A percentile compares a stretch with the other conserved stretches of the same genome.
These are phyloP conservation scores for Tylopilus sp. DNA, from an alignment of 1,284 basidiomycete species.

Conservation along the genomic window DNA sequence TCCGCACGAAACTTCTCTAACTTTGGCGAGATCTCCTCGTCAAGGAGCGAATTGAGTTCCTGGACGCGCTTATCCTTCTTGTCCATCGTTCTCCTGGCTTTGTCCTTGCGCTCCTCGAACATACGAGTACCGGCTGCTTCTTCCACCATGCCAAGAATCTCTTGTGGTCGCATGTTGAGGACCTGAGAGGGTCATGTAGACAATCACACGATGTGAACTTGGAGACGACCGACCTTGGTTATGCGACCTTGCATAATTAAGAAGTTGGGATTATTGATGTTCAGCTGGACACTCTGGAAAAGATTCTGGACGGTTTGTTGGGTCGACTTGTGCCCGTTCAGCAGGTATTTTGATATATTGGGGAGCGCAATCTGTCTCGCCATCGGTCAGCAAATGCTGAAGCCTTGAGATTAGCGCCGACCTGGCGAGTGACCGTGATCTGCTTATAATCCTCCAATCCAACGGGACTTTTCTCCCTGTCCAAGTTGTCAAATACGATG, in stretches of 20 bases:
- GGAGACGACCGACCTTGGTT: conserved; percentile 61
- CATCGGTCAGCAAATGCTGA: conserved; percentile 5
- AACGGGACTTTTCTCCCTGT: conserved; percentile 80
- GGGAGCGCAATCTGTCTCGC: conserved; percentile 79
- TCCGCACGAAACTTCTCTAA: conserved; percentile 88
- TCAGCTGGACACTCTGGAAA: conserved; percentile 97
- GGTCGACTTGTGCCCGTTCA: conserved; percentile 94
- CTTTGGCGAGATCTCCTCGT: conserved; percentile 94
- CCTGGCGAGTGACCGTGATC: conserved; percentile 96
- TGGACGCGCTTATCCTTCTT: conserved; percentile 98
- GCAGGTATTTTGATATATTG: conserved; percentile 92
- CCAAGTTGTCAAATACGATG: conserved; percentile 99
- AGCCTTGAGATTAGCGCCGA: conserved; percentile 35
- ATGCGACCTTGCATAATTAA: conserved; percentile 99
- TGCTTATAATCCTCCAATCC: conserved; percentile 83
- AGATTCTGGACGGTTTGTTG: conserved; percentile 88
- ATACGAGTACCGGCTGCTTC: conserved; percentile 98
- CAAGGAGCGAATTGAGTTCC: conserved; percentile 78
- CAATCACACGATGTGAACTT: not conserved
- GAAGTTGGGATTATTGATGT: conserved; percentile 99
- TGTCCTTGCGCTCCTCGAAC: conserved; percentile 99
- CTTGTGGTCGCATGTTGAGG: conserved; percentile 97
- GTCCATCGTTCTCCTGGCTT: conserved; percentile 93
- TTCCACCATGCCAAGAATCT: conserved; percentile 98
- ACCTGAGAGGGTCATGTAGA: conserved; percentile 42